Evolutionary conservation across 2,329 filamentous ascomycete genomes (phyloP).

Genomic region (Alternaria hordeiaustralica): DNA sequence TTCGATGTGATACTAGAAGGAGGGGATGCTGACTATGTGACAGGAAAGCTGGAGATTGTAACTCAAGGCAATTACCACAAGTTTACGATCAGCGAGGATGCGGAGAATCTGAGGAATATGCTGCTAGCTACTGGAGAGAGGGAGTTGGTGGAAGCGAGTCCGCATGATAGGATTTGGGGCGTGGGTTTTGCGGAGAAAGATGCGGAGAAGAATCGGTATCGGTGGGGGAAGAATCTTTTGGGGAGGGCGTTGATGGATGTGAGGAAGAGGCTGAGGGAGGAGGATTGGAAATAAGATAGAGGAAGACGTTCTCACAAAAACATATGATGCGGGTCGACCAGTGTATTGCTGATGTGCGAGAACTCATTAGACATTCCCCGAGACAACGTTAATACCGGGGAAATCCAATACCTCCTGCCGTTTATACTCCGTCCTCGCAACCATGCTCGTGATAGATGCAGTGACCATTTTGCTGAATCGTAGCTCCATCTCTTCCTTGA

Average conservation of each 20-base stretch:
- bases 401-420: background rate
- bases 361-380: fast-evolving
- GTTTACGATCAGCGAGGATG: background rate
- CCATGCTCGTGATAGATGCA: background rate
- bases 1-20: background rate
- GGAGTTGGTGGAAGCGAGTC: slow-evolving; percentile 62
- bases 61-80: background rate
- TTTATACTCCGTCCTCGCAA: background rate
- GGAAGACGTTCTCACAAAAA: background rate
- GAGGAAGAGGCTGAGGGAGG: slow-evolving; percentile 58
- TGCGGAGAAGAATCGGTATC: slow-evolving; percentile 55
- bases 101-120: background rate
- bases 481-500: background rate
- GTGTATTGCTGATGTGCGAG: background rate
- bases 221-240: slow-evolving; percentile 70
- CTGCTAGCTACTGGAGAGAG: slow-evolving; percentile 59
- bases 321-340: background rate
- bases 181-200: slow-evolving; percentile 64
- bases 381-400: fast-evolving
- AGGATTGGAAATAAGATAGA: slow-evolving; percentile 21
- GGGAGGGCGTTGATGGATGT: slow-evolving; percentile 68
- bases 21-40: background rate
- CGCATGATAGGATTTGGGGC: slow-evolving; percentile 70
- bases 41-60: background rate
- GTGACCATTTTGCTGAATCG: background rate